Percentiles rank a stretch among this genome's conserved stretches.
phyloP scores from a whole-genome alignment of 1,139 yeast genomes.

The Blastobotrys indianensis region DNA sequence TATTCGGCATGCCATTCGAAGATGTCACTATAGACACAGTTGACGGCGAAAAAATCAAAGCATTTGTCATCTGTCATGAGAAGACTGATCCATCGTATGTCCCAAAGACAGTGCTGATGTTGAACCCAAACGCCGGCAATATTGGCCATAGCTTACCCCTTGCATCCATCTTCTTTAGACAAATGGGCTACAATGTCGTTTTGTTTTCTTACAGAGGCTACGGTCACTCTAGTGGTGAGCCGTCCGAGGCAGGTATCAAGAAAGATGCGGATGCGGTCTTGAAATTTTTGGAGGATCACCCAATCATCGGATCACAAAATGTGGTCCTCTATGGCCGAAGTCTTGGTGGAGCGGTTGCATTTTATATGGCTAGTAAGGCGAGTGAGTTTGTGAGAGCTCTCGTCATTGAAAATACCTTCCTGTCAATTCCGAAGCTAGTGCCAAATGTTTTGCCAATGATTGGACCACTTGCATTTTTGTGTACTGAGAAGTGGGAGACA shows the following conservation, averaged over 20 bases:
- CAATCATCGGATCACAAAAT: conserved; percentile 46
- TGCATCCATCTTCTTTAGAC: conserved; percentile 61
- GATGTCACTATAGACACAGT: conserved; percentile 53
- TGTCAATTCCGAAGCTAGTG: conserved; percentile 69
- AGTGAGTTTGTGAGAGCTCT: conserved; percentile 34
- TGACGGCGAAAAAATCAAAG: conserved; percentile 56
- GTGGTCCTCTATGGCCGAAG: conserved; percentile 81
- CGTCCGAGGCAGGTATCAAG: conserved; percentile 77
- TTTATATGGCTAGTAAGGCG: conserved; percentile 61
- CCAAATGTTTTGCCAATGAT: conserved; percentile 77
- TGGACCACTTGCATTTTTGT: conserved; percentile 50
- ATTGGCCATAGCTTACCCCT: conserved; percentile 90
- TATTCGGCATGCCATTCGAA: conserved; percentile 64
- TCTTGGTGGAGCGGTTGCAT: conserved; percentile 91
- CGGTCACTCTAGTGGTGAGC: conserved; percentile 74
- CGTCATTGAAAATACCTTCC: conserved; percentile 79
- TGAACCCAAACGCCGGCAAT: conserved; percentile 95
- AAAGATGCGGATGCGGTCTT: conserved; percentile 73
- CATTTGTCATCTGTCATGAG: conserved; percentile 36
- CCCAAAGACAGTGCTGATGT: conserved; percentile 61
- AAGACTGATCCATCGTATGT: not conserved
- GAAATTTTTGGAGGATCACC: conserved; percentile 49
- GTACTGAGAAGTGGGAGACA: conserved; percentile 82
- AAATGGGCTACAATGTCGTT: conserved; percentile 63
- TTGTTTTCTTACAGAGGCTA: conserved; percentile 84